A percentile compares a stretch with the other conserved stretches of the same genome.
These are phyloP conservation scores for Ramichloridium luteum DNA, from an alignment of 2,329 filamentous ascomycete genomes.

Conservation along the genomic window DNA sequence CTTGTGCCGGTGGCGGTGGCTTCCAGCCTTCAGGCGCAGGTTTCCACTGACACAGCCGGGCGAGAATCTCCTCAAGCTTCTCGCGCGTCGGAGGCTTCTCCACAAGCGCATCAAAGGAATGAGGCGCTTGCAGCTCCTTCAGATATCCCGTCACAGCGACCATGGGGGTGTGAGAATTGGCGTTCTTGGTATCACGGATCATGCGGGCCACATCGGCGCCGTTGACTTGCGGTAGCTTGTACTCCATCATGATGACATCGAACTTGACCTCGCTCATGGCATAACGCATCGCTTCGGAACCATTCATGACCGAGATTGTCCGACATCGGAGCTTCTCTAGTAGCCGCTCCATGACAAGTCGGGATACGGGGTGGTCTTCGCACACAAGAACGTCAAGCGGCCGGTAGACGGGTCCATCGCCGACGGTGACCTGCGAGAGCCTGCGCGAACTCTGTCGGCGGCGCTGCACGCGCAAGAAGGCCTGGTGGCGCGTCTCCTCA, in stretches of 20 bases:
- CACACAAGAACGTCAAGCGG: slow-evolving; percentile 91
- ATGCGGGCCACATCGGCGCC: slow-evolving; percentile 92
- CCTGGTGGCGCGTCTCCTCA: slow-evolving; percentile 84
- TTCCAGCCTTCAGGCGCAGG: slow-evolving; percentile 53
- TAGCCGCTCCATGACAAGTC: slow-evolving; percentile 97
- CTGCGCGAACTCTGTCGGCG: slow-evolving; percentile 91
- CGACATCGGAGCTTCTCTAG: slow-evolving; percentile 91
- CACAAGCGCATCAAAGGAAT: slow-evolving; percentile 90
- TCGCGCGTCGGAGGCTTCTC: slow-evolving; percentile 92
- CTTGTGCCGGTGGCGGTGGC: slow-evolving; percentile 23
- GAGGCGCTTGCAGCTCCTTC: slow-evolving; percentile 89
- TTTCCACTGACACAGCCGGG: slow-evolving; percentile 86
- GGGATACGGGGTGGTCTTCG: slow-evolving; percentile 92
- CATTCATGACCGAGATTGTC: slow-evolving; percentile 82
- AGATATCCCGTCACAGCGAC: slow-evolving; percentile 94
- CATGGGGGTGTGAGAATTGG: slow-evolving; percentile 87
- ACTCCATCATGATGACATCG: slow-evolving; percentile 97
- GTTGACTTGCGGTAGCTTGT: slow-evolving; percentile 86
- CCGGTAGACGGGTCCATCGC: slow-evolving; percentile 74
- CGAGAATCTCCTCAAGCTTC: slow-evolving; percentile 79
- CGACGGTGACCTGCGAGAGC: slow-evolving; percentile 78
- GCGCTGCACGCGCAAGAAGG: slow-evolving; percentile 79
- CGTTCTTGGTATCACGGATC: slow-evolving; percentile 93
- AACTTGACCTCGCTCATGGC: slow-evolving; percentile 97
- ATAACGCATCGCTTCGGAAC: slow-evolving; percentile 82